Percentiles rank a stretch among this genome's conserved stretches.
These are phyloP conservation scores for Cutaneotrichosporon mucoides DNA, from an alignment of 1,284 basidiomycete genomes.

Conservation along the genomic window DNA sequence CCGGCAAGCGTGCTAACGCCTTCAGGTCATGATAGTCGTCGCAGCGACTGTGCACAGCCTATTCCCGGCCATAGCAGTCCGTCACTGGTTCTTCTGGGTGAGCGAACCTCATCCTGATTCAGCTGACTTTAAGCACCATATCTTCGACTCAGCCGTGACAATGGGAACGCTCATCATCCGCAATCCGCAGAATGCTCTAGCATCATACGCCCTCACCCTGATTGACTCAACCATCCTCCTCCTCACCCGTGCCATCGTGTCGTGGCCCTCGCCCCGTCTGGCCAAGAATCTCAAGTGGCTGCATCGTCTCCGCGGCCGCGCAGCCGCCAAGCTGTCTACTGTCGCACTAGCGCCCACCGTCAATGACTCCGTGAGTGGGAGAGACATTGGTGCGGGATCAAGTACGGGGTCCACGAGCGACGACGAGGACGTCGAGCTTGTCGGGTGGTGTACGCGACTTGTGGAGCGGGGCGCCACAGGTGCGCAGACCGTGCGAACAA, in stretches of 20 bases:
- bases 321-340: neutral
- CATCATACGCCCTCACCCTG: slow-evolving; percentile 25
- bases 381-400: neutral
- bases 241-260: slow-evolving; percentile 21
- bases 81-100: slow-evolving; percentile 28
- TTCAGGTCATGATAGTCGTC: slow-evolving; percentile 29
- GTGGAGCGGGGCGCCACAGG: slow-evolving; percentile 15
- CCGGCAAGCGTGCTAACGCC: neutral
- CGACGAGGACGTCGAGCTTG: slow-evolving; percentile 21
- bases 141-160: slow-evolving; percentile 34
- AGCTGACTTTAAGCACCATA: slow-evolving; percentile 21
- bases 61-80: slow-evolving; percentile 23
- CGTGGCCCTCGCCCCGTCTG: slow-evolving; percentile 16
- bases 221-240: slow-evolving; percentile 26
- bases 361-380: neutral
- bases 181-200: slow-evolving; percentile 24
- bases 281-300: slow-evolving; percentile 31
- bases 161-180: slow-evolving; percentile 29
- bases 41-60: slow-evolving; percentile 25
- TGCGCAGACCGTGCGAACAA: neutral
- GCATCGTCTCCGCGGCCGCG: slow-evolving; percentile 18
- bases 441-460: slow-evolving; percentile 31
- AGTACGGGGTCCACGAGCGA: neutral
- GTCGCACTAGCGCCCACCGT: neutral
- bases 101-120: neutral